A percentile compares a stretch with the other conserved stretches of the same genome.
Conservation (phyloP, 495 filamentous ascomycete genomes). For the Penicillium samsonianum region DNA sequence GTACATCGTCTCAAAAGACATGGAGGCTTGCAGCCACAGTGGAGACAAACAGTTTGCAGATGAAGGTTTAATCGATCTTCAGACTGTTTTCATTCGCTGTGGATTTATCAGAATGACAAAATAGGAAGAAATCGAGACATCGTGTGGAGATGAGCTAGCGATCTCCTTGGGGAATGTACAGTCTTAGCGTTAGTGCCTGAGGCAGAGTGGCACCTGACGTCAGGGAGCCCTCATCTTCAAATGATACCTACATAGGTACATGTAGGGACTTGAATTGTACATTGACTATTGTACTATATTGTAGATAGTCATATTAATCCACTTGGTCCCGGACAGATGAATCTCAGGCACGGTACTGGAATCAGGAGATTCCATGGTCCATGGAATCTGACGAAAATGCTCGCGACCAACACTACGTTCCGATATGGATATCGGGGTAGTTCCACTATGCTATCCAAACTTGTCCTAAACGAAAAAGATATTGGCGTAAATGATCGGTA, state of each 20-base stretch:
- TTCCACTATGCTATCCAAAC: neutral
- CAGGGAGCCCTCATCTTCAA: slow-evolving; percentile 15
- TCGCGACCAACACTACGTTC: neutral
- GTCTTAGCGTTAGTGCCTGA: slow-evolving; percentile 10
- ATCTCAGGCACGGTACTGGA: neutral
- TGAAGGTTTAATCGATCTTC: neutral
- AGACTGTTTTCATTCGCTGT: neutral
- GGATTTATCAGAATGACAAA: neutral
- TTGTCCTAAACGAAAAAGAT: neutral
- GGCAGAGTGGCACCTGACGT: slow-evolving; percentile 28
- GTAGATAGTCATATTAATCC: neutral
- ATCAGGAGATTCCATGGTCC: neutral
- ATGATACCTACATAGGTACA: no score
- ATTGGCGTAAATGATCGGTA: neutral
- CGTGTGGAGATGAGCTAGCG: neutral
- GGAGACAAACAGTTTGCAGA: neutral
- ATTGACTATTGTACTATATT: neutral
- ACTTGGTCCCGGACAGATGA: neutral
- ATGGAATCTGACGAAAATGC: neutral
- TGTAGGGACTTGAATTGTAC: no score
- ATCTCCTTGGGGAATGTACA: neutral
- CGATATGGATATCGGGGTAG: neutral
- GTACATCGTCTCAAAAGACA: neutral
- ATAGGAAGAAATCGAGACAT: neutral
- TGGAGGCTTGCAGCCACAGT: neutral